Percentiles rank a stretch among this genome's conserved stretches.
These are phyloP conservation scores for Penium margaritaceum DNA, from an alignment of 139 green algal genomes.

Conservation along the genomic window DNA sequence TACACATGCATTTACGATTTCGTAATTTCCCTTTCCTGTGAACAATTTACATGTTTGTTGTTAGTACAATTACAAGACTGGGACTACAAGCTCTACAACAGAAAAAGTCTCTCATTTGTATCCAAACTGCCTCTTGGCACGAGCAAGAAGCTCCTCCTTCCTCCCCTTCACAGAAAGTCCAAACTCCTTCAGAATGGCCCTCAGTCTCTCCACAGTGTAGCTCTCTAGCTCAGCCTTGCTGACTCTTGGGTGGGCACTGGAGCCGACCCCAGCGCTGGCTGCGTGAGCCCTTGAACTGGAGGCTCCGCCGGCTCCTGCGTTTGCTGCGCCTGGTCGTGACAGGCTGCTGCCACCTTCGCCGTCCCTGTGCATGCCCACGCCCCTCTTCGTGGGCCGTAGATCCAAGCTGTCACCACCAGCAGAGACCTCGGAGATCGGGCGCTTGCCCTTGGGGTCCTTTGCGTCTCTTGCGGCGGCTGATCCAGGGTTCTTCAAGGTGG, in stretches of 20 bases:
- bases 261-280: background rate
- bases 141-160: constrained; percentile 16
- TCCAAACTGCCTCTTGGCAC: no score
- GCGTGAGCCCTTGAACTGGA: background rate
- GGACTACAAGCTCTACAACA: no score
- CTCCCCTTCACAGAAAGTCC: constrained; percentile 14
- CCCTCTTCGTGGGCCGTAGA: background rate
- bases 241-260: no score
- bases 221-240: constrained; percentile 8
- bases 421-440: background rate
- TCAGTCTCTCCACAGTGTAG: constrained; percentile 22
- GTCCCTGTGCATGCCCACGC: background rate
- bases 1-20: no score
- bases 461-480: background rate
- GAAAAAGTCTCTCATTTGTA: no score
- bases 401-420: background rate
- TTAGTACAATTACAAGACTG: no score
- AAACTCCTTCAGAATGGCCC: constrained; percentile 16
- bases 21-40: no score
- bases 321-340: no score
- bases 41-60: no score
- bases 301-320: background rate
- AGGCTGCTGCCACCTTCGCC: background rate
- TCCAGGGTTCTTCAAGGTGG: background rate
- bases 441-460: background rate